phyloP scores from a whole-genome alignment of 768 basidiomycete species.

The Lactarius pseudohatsudake region DNA sequence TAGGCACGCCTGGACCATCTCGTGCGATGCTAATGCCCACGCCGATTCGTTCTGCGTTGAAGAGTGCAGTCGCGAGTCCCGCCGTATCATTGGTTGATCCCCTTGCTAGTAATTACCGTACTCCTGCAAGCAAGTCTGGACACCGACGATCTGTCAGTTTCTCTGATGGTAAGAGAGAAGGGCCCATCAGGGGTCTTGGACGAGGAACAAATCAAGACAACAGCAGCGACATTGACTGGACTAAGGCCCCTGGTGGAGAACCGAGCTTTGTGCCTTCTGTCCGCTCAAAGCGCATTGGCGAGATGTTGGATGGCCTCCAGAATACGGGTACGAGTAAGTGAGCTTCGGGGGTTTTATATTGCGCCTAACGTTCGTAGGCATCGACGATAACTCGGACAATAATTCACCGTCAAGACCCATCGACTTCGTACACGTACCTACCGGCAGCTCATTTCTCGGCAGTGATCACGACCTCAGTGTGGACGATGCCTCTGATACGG shows the following conservation, averaged over 20 bases:
- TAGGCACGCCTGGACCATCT: constrained; percentile 16
- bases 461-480: constrained; percentile 32
- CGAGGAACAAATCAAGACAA: constrained; percentile 43
- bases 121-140: constrained; percentile 48
- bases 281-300: constrained; percentile 77
- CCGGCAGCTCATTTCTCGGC: constrained; percentile 45
- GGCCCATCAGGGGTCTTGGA: constrained; percentile 74
- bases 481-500: constrained; percentile 33
- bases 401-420: constrained; percentile 58
- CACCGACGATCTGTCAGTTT: constrained; percentile 92
- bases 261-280: constrained; percentile 52
- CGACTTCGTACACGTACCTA: constrained; percentile 42
- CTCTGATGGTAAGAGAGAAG: constrained; percentile 88
- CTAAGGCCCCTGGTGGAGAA: constrained; percentile 25
- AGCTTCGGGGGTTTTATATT: constrained; percentile 9
- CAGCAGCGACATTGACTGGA: constrained; percentile 35
- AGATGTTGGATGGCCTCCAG: constrained; percentile 74
- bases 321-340: constrained; percentile 53
- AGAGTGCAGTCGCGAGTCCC: constrained; percentile 52
- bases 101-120: constrained; percentile 49
- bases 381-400: constrained; percentile 49
- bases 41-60: constrained; percentile 42
- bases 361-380: constrained; percentile 27
- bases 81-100: constrained; percentile 56
- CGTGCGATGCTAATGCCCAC: constrained; percentile 36